phyloP scores from a whole-genome alignment of 805 yeast species.

The Jamesozyma spencerorum region DNA sequence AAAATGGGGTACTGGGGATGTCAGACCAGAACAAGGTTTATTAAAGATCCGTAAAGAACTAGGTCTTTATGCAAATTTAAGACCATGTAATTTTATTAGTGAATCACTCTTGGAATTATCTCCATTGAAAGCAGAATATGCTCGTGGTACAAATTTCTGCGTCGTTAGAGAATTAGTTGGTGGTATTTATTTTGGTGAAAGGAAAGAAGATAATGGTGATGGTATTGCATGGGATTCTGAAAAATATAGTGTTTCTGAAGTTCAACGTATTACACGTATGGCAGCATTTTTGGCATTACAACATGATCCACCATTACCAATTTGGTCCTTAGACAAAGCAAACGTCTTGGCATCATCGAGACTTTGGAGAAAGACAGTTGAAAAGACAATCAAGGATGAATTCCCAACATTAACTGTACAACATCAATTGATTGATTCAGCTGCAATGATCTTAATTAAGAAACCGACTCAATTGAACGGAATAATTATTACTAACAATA shows the following conservation, averaged over 20 bases:
- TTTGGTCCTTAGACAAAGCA: conserved; percentile 96
- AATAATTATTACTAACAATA: conserved; percentile 82
- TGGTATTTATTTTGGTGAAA: conserved; percentile 94
- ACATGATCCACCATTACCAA: conserved; percentile 84
- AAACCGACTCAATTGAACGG: conserved; percentile 89
- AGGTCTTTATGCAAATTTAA: conserved; percentile 86
- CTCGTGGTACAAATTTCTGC: conserved; percentile 80
- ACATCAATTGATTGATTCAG: conserved; percentile 96
- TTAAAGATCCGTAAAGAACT: conserved; percentile 90
- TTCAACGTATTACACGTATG: conserved; percentile 93
- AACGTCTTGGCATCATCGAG: conserved; percentile 94
- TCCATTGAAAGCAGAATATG: conserved; percentile 79
- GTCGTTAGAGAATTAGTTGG: conserved; percentile 97
- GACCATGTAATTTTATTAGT: conserved; percentile 91
- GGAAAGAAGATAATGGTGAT: conserved; percentile 82
- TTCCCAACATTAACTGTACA: conserved; percentile 82
- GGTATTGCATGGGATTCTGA: conserved; percentile 93
- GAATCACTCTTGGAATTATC: conserved; percentile 77
- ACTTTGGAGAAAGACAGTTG: conserved; percentile 91
- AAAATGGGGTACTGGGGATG: conserved; percentile 95
- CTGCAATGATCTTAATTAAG: conserved; percentile 95
- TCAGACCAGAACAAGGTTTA: conserved; percentile 96
- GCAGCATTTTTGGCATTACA: conserved; percentile 95
- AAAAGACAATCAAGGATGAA: conserved; percentile 72
- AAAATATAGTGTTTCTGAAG: conserved; percentile 82